Evolutionary conservation across 2,329 filamentous ascomycete species (phyloP).

Genomic region (Fusarium foetens): DNA sequence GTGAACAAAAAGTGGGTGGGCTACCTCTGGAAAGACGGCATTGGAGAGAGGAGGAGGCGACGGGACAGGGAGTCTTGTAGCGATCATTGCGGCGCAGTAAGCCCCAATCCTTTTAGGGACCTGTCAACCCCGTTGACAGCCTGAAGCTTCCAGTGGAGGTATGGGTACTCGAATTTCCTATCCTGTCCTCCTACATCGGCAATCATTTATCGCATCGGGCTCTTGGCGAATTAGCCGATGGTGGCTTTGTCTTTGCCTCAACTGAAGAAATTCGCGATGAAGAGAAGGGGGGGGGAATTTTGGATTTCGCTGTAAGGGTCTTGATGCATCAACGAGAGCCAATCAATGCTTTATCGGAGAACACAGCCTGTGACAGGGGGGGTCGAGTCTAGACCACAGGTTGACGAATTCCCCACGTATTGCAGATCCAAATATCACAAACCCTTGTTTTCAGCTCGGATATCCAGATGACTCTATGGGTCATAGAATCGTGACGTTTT

Average conservation of each 20-base stretch:
- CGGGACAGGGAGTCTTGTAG: slow-evolving; percentile 11
- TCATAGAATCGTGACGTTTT: neutral
- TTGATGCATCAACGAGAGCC: slow-evolving; percentile 3
- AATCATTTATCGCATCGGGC: neutral
- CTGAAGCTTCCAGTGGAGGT: neutral
- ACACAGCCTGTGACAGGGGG: slow-evolving; percentile 1
- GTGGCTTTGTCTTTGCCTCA: neutral
- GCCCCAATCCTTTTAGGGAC: neutral
- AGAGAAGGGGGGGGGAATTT: neutral
- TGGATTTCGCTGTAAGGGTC: neutral
- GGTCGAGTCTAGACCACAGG: neutral
- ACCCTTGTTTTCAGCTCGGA: slow-evolving; percentile 3
- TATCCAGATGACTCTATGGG: neutral
- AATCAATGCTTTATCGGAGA: slow-evolving; percentile 21
- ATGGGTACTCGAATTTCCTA: neutral
- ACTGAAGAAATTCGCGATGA: neutral
- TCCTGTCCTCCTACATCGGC: slow-evolving; percentile 5
- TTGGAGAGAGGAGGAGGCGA: neutral
- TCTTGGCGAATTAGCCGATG: neutral
- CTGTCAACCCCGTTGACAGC: neutral
- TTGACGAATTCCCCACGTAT: neutral
- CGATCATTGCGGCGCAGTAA: slow-evolving; percentile 17
- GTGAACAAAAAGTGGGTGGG: slow-evolving; percentile 17
- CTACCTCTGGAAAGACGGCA: neutral
- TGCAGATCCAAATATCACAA: slow-evolving; percentile 6